Evolutionary conservation across 2,329 filamentous ascomycete species (phyloP), one percentile per base, ranked within the genome.

Genomic region (Colletotrichum camelliae): DNA sequence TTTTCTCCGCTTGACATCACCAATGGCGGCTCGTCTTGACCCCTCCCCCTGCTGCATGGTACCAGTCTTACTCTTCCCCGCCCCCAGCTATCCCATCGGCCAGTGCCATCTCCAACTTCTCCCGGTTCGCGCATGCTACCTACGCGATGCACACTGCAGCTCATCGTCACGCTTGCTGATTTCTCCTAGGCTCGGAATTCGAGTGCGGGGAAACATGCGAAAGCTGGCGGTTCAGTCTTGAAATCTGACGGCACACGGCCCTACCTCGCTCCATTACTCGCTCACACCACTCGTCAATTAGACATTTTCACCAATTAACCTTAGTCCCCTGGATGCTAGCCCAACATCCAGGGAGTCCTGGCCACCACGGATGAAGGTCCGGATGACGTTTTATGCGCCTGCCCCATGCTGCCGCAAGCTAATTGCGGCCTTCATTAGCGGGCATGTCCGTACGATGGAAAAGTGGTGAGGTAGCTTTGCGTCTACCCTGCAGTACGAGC

Each of bases 251-350:
- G 24, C 9, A 64, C 21, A 7, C 68, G 73, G 39, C 39, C 43
- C 67, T 67, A 48, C 65, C 64, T 75, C 73, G 73, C 73, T 73
- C 43, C 70, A 73, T 75, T 74, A 39, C 64, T 76, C 70, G 74
- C 64, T 74, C 58, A 55, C 71, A 57, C 74, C 70, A 43, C 29
- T 66, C n/a, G 60, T 65, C 27, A 52, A 75, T 68, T 65, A 75
- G 29, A 69, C 70, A 6, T 69, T 33, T 66, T 57, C n/a, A 27
- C n/a, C 60, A 60, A 69, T 65, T 65, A 62, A 68, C 43, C 65
- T 70, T 62, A 21, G 5, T 7, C 16, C 43, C 65, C 58, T 60
- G 65, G 33, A 75, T 57, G 43, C 74, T 67, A 57, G 21, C 60
- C 37, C 27, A n/a, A 15, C 58, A 9, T 33, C 57, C 66, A 64